A percentile compares a stretch with the other conserved stretches of the same genome.
Conservation (phyloP, 2,329 filamentous ascomycete species). For the Pestalotiopsis sp. region DNA sequence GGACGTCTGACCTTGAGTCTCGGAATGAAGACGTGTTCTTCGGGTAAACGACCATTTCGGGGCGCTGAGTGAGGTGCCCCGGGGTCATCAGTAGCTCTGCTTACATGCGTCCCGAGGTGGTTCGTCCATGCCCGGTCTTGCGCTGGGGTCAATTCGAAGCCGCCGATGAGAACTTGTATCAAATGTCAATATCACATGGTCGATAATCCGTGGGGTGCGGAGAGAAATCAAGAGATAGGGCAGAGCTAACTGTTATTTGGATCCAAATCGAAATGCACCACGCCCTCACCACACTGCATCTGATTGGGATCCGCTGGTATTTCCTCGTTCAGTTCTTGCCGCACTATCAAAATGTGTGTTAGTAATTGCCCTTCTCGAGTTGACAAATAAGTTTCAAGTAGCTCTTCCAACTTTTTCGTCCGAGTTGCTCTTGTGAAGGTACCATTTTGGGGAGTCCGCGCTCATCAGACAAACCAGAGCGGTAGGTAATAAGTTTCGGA, state of each 20-base stretch:
- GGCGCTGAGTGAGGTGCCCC: background rate
- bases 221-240: background rate
- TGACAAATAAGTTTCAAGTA: no score
- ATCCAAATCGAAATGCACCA: slow-evolving; percentile 2
- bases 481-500: no score
- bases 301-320: background rate
- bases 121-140: background rate
- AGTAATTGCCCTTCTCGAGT: no score
- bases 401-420: no score
- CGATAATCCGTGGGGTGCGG: no score
- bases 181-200: background rate
- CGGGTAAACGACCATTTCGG: background rate
- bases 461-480: no score
- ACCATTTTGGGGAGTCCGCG: no score
- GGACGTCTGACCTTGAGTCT: background rate
- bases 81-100: background rate
- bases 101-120: background rate
- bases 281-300: background rate
- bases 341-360: no score
- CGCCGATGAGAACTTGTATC: background rate
- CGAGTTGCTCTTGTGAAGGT: no score
- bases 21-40: background rate
- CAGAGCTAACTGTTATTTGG: background rate
- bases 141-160: background rate
- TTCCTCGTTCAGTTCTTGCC: background rate